Conservation (phyloP, 2,329 filamentous ascomycete genomes). For the Tolypocladium pustulatum region DNA sequence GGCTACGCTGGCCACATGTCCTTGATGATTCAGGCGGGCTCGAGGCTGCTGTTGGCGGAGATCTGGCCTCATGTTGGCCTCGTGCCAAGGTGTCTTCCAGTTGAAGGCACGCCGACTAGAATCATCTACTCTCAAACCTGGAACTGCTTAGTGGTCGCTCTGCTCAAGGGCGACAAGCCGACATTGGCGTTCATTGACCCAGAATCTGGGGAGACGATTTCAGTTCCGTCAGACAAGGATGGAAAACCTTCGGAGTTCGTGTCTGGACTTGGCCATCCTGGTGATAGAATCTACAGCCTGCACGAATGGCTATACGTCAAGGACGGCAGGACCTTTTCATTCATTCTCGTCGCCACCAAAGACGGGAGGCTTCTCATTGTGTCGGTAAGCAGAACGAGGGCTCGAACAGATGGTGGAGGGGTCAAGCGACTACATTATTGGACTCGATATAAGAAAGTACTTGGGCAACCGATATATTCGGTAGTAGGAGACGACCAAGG, state of each 20-base stretch:
- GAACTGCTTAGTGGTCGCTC: slow-evolving; percentile 43
- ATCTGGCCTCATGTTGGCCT: slow-evolving; percentile 33
- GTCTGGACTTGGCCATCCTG: slow-evolving; percentile 42
- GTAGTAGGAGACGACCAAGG: slow-evolving; percentile 43
- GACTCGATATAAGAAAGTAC: slow-evolving; percentile 38
- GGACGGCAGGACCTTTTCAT: slow-evolving; percentile 47
- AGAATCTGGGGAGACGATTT: slow-evolving; percentile 41
- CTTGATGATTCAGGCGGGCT: slow-evolving; percentile 38
- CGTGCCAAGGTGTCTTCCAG: slow-evolving; percentile 37
- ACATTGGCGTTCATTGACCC: slow-evolving; percentile 47
- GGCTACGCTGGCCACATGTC: slow-evolving; percentile 26
- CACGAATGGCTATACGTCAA: slow-evolving; percentile 53
- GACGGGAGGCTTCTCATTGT: slow-evolving; percentile 46
- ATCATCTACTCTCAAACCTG: slow-evolving; percentile 45
- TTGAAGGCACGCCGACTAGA: slow-evolving; percentile 37
- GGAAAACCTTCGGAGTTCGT: slow-evolving; percentile 35
- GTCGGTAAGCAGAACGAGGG: slow-evolving; percentile 26
- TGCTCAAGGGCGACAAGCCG: slow-evolving; percentile 29
- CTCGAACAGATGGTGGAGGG: slow-evolving; percentile 6
- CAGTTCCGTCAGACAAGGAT: slow-evolving; percentile 31
- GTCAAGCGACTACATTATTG: slow-evolving; percentile 33
- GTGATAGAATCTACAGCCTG: slow-evolving; percentile 50
- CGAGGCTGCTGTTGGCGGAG: slow-evolving; percentile 41
- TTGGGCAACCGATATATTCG: slow-evolving; percentile 41
- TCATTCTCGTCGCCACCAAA: slow-evolving; percentile 49